Base-by-base conservation (phyloP, 2,329 filamentous ascomycete species). In the Endothia cerciana region DNA sequence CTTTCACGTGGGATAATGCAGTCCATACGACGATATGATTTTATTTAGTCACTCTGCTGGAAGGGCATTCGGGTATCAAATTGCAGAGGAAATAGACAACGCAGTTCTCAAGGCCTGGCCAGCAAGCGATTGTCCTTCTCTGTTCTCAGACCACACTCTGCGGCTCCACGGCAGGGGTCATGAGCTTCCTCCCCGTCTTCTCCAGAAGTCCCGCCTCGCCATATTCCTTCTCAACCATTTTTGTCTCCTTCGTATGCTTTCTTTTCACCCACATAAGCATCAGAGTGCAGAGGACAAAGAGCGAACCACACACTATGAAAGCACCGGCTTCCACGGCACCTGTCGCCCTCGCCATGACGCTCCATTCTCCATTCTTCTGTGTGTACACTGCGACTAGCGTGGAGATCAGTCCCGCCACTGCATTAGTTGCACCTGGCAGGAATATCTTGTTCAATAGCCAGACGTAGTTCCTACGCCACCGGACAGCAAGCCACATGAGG, bases 381-480 rank as follows among this genome's bases (percentile, higher is more conserved):
- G 80, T 78, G 67, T 85, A 85, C 2, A 86, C 77, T 68, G 80
- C 81, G 8, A 83, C 75, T 3, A 86, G 69, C 0, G 83, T 84
- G 2, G 79, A 81, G 2, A 86, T 75, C 40, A 85, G 69, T 0
- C 84, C 84, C 4, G 82, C 83, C 13, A 82, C 68, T n/a, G 80
- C 81, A 69, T 85, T 85, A 57, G 84, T 73, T 17, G 78, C 69
- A 1, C 77, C 75, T 0, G 78, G 79, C 65, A 84, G 66, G 69
- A 85, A 84, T 10, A 86, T 74, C 66, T 78, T 77, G 70, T 85
- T 83, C 3, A 84, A 75, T 33, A 85, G 75, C 84, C 83, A 87
- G 22, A 85, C 77, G 62, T 85, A 85, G 68, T 86, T 86, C 17
- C 72, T 71, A 43, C 78, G 73, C 74, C 81, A 82, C 19, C 75